phyloP scores from a whole-genome alignment of 768 basidiomycete genomes.

The Tulasnella sp. region DNA sequence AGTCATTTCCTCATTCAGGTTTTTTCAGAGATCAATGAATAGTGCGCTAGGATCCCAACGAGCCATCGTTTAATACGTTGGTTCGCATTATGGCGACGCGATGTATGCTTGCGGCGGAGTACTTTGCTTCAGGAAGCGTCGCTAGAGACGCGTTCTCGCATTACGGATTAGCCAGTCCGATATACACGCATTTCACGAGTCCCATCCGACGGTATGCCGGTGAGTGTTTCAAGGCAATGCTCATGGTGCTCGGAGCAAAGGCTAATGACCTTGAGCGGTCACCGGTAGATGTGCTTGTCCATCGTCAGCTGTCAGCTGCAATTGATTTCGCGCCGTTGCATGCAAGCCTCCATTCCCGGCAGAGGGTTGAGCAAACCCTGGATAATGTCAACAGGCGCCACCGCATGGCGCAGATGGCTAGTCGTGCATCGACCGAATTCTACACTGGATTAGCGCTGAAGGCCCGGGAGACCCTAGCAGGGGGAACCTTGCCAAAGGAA shows the following conservation, averaged over 20 bases:
- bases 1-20: conserved; percentile 34
- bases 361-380: conserved; percentile 79
- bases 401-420: conserved; percentile 96
- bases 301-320: conserved; percentile 88
- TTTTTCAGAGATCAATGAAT: background rate
- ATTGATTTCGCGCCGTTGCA: conserved; percentile 82
- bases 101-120: conserved; percentile 98
- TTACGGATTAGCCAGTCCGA: conserved; percentile 94
- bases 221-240: conserved; percentile 34
- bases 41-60: conserved; percentile 62
- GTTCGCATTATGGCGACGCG: conserved; percentile 99
- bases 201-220: conserved; percentile 96
- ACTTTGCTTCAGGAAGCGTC: conserved; percentile 95
- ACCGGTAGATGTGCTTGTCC: conserved; percentile 76
- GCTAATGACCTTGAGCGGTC: background rate
- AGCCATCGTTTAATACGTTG: conserved; percentile 93
- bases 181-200: conserved; percentile 98
- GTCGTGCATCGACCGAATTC: conserved; percentile 94
- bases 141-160: conserved; percentile 89
- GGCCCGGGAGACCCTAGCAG: conserved; percentile 45
- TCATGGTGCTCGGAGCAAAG: background rate
- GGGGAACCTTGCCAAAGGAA: conserved; percentile 43
- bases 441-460: conserved; percentile 93
- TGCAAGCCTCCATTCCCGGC: conserved; percentile 79
- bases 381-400: conserved; percentile 87